phyloP scores from a whole-genome alignment of 768 basidiomycete genomes.

The Hypholoma sublateritium region DNA sequence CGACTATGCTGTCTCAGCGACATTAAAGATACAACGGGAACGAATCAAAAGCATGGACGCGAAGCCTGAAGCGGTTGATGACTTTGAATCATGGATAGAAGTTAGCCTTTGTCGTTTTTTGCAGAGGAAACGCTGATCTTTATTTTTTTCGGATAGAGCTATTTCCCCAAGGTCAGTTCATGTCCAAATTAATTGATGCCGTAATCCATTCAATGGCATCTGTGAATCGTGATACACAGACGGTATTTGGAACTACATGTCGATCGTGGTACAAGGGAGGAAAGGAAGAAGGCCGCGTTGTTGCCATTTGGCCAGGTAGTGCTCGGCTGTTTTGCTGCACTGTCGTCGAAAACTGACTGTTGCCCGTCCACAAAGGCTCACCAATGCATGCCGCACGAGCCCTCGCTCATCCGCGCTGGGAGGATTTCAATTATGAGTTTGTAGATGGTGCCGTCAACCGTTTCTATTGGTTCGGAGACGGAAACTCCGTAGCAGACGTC shows the following conservation, averaged over 20 bases:
- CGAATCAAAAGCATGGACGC: slow-evolving; percentile 60
- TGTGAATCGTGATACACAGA: slow-evolving; percentile 30
- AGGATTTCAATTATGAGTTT: slow-evolving; percentile 57
- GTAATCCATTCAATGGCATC: not conserved
- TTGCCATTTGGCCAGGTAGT: slow-evolving; percentile 60
- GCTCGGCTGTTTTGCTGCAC: not conserved
- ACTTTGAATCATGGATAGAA: slow-evolving; percentile 62
- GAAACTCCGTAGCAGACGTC: slow-evolving; percentile 53
- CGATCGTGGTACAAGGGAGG: slow-evolving; percentile 67
- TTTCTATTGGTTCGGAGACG: slow-evolving; percentile 62
- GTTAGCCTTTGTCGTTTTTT: slow-evolving; percentile 25
- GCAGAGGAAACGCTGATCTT: not conserved
- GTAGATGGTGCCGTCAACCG: slow-evolving; percentile 44
- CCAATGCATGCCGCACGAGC: slow-evolving; percentile 49
- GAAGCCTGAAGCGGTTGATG: slow-evolving; percentile 56
- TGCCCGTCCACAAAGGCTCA: slow-evolving; percentile 37
- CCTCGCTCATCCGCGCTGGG: slow-evolving; percentile 59
- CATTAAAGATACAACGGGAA: slow-evolving; percentile 63
- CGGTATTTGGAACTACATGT: slow-evolving; percentile 58
- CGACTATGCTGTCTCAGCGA: slow-evolving; percentile 53
- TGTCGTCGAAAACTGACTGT: not conserved
- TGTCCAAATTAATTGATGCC: not conserved
- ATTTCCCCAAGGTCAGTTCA: slow-evolving; percentile 41
- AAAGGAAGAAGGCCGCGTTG: slow-evolving; percentile 55
- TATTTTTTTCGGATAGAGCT: slow-evolving; percentile 31